Conservation (phyloP, 2,329 filamentous ascomycete species). For the Pyricularia sp. region DNA sequence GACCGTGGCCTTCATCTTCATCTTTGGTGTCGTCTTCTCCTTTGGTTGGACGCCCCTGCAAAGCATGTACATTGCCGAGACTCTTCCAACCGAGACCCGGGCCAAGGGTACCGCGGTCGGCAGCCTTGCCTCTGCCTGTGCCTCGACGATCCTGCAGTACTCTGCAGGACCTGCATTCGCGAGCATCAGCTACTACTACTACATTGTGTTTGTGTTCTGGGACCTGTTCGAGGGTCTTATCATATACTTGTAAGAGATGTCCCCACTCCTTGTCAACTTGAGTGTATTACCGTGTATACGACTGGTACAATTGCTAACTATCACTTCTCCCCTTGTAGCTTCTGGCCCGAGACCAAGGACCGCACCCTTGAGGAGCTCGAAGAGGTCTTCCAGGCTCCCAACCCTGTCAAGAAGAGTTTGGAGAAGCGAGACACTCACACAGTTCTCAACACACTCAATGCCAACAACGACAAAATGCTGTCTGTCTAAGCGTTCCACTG, state of each 20-base stretch:
- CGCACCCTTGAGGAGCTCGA: constrained; percentile 44
- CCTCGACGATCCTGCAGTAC: constrained; percentile 32
- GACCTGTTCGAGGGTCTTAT: constrained; percentile 27
- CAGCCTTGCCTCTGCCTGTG: constrained; percentile 28
- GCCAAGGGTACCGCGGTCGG: constrained; percentile 34
- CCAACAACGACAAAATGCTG: constrained; percentile 2
- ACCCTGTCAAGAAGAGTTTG: constrained; percentile 20
- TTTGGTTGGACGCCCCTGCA: constrained; percentile 42
- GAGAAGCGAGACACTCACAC: constrained; percentile 9
- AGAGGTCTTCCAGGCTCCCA: constrained; percentile 36
- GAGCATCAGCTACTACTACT: constrained; percentile 30
- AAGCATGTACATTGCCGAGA: constrained; percentile 38
- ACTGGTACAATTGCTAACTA: constrained; percentile 19
- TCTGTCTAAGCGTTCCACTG: not conserved
- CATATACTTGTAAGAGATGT: constrained; percentile 33
- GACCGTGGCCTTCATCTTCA: constrained; percentile 43
- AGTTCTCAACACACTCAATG: constrained; percentile 9
- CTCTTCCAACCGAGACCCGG: constrained; percentile 30
- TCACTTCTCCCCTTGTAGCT: constrained; percentile 8
- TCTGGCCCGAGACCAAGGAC: constrained; percentile 39
- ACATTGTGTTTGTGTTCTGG: constrained; percentile 32
- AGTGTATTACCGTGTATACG: too few relatives aligned
- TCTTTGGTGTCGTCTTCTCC: constrained; percentile 42
- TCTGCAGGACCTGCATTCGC: constrained; percentile 30
- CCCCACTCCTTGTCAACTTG: constrained; percentile 28